Evolutionary conservation across 805 yeast species (phyloP).

Genomic region (Ogataea kodamae): DNA sequence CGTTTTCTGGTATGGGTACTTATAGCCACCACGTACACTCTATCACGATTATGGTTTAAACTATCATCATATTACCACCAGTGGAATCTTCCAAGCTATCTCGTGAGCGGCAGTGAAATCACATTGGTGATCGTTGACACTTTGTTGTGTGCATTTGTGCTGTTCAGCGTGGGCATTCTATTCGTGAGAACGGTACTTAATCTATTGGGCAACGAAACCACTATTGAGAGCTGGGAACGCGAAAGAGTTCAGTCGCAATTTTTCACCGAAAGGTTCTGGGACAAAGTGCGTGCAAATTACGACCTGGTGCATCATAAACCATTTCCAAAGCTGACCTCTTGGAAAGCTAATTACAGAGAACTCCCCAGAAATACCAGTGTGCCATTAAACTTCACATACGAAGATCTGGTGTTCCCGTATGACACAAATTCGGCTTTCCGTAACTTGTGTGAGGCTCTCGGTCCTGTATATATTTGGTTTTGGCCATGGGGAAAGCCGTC

Average conservation of each 20-base stretch:
- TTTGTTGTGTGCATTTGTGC: slow-evolving; percentile 57
- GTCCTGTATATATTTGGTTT: slow-evolving; percentile 63
- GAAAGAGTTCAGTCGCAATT: slow-evolving; percentile 75
- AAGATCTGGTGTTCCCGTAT: slow-evolving; percentile 80
- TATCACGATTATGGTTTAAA: slow-evolving; percentile 40
- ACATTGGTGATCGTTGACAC: slow-evolving; percentile 50
- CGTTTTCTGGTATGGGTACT: slow-evolving; percentile 71
- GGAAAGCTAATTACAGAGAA: slow-evolving; percentile 35
- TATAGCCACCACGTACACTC: slow-evolving; percentile 45
- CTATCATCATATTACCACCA: slow-evolving; percentile 43
- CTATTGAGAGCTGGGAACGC: slow-evolving; percentile 88
- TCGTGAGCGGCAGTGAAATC: slow-evolving; percentile 51
- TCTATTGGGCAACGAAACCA: slow-evolving; percentile 69
- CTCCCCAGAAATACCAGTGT: slow-evolving; percentile 17
- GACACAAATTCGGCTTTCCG: slow-evolving; percentile 55
- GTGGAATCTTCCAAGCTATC: slow-evolving; percentile 53
- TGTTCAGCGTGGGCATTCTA: slow-evolving; percentile 55
- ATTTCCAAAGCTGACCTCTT: slow-evolving; percentile 45
- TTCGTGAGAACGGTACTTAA: slow-evolving; percentile 58
- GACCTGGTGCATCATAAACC: slow-evolving; percentile 33
- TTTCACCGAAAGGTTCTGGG: slow-evolving; percentile 52
- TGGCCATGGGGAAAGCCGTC: slow-evolving; percentile 66
- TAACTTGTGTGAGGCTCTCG: slow-evolving; percentile 54
- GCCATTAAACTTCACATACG: slow-evolving; percentile 44
- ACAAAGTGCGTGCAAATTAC: slow-evolving; percentile 44